Evolutionary conservation across 805 yeast genomes (phyloP).

Genomic region (Candida broadrunensis): DNA sequence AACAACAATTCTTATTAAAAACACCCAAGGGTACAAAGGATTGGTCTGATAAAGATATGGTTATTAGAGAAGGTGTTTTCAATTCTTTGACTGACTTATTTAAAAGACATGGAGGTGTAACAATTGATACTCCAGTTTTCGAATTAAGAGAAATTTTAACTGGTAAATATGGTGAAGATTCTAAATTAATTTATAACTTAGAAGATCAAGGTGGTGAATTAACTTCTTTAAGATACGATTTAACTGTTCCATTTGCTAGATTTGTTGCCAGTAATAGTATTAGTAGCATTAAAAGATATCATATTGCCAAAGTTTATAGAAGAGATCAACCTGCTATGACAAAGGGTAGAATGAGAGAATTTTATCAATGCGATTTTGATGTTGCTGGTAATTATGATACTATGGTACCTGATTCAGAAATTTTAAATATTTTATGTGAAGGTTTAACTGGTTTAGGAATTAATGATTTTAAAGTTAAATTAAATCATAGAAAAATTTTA

Average conservation of each 20-base stretch:
- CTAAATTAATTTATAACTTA: constrained; percentile 90
- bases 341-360: constrained; percentile 99
- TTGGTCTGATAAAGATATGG: constrained; percentile 98
- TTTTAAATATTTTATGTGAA: constrained; percentile 75
- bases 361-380: constrained; percentile 98
- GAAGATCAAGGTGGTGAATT: constrained; percentile 99
- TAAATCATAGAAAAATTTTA: constrained; percentile 92
- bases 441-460: constrained; percentile 85
- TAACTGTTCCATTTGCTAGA: constrained; percentile 98
- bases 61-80: constrained; percentile 86
- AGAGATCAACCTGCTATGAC: constrained; percentile 99
- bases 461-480: constrained; percentile 82
- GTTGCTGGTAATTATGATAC: constrained; percentile 89
- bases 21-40: constrained; percentile 97
- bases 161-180: constrained; percentile 98
- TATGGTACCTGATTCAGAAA: constrained; percentile 97
- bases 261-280: constrained; percentile 95
- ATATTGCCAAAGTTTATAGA: constrained; percentile 97
- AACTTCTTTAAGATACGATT: constrained; percentile 90
- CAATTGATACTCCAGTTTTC: constrained; percentile 97
- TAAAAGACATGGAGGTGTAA: constrained; percentile 96
- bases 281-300: constrained; percentile 87
- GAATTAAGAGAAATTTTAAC: constrained; percentile 93
- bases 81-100: constrained; percentile 67
- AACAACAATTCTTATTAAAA: constrained; percentile 68